Evolutionary conservation across 495 filamentous ascomycete genomes (phyloP).

Genomic region (Aspergillus cavernicola): DNA sequence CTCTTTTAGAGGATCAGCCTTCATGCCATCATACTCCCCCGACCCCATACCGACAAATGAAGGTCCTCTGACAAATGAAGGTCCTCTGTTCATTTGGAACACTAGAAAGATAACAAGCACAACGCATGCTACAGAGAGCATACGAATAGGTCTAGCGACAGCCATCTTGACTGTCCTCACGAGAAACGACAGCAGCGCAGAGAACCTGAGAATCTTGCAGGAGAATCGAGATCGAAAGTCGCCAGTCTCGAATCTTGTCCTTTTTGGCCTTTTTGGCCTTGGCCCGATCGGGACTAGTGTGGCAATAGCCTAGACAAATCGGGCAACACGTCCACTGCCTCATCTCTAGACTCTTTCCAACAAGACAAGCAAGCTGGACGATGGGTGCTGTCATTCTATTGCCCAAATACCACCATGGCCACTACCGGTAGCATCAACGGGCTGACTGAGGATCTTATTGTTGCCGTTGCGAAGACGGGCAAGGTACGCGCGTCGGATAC

Average conservation of each 20-base stretch:
- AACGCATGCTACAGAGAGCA: slow-evolving; percentile 66
- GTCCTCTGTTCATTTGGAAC: slow-evolving; percentile 60
- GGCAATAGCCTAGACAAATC: slow-evolving; percentile 7
- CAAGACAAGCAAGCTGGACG: too few relatives aligned
- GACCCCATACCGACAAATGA: slow-evolving; percentile 30
- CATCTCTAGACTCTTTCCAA: too few relatives aligned
- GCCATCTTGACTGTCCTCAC: slow-evolving; percentile 56
- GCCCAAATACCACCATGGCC: slow-evolving; percentile 39
- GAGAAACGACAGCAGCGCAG: slow-evolving; percentile 17
- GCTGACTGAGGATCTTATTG: slow-evolving; percentile 38
- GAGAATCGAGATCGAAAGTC: background rate
- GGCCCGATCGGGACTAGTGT: slow-evolving; percentile 30
- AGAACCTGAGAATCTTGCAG: background rate
- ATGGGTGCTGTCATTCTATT: background rate
- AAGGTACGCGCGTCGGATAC: slow-evolving; percentile 22
- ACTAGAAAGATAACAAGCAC: slow-evolving; percentile 71
- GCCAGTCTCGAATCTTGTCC: slow-evolving; percentile 6
- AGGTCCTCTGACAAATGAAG: slow-evolving; percentile 41
- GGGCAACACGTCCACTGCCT: slow-evolving; percentile 15
- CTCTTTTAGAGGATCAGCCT: slow-evolving; percentile 77
- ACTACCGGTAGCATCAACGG: slow-evolving; percentile 35
- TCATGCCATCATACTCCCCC: slow-evolving; percentile 45
- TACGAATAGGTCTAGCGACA: slow-evolving; percentile 75
- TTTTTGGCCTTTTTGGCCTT: slow-evolving; percentile 21
- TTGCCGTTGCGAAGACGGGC: slow-evolving; percentile 23